Conservation (phyloP, 2,329 filamentous ascomycete genomes). For the Huntiella bhutanensis region DNA sequence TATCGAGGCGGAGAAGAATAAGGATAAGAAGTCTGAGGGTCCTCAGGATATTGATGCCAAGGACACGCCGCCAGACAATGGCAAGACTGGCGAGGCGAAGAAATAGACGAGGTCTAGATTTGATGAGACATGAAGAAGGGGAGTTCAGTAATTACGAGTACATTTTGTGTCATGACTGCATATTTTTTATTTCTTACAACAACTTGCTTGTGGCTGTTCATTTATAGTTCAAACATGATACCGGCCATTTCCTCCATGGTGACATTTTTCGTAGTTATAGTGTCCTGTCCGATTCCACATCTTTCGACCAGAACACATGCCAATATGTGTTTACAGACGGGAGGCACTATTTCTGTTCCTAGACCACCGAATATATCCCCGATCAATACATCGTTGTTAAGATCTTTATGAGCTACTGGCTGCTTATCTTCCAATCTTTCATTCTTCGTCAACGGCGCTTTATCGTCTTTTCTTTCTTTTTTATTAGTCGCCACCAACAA, state of each 20-base stretch:
- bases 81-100: slow-evolving; percentile 32
- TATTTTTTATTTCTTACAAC: background rate
- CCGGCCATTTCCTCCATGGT: slow-evolving; percentile 53
- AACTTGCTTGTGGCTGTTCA: background rate
- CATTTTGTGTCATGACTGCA: background rate
- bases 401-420: too few species aligned
- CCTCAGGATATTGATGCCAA: slow-evolving; percentile 26
- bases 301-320: slow-evolving; percentile 59
- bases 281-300: slow-evolving; percentile 23
- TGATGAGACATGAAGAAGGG: background rate
- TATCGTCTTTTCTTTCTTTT: background rate
- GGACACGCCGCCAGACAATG: slow-evolving; percentile 36
- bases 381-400: too few species aligned
- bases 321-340: slow-evolving; percentile 74
- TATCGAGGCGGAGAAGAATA: slow-evolving; percentile 29
- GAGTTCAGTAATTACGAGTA: background rate
- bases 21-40: slow-evolving; percentile 29
- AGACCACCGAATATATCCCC: slow-evolving; percentile 29
- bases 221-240: slow-evolving; percentile 31
- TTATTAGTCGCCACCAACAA: slow-evolving; percentile 18
- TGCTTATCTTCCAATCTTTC: background rate
- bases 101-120: slow-evolving; percentile 16
- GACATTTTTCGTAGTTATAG: slow-evolving; percentile 33
- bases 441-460: background rate
- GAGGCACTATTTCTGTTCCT: slow-evolving; percentile 21